A percentile compares a stretch with the other conserved stretches of the same genome.
These are phyloP conservation scores for Cercospora citrullina DNA, from an alignment of 2,329 filamentous ascomycete species.

Conservation along the genomic window DNA sequence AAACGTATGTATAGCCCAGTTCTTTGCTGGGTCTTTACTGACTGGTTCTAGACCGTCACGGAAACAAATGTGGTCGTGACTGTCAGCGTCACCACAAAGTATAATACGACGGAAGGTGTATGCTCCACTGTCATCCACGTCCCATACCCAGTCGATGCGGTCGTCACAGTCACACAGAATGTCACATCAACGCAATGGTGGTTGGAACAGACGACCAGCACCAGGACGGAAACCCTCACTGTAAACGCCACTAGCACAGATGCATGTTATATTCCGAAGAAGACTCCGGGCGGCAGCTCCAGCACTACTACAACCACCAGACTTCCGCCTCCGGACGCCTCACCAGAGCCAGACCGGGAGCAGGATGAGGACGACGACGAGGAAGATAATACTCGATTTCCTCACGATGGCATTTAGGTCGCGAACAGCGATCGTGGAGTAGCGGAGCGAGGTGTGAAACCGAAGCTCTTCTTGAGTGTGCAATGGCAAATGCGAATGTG, in stretches of 20 bases:
- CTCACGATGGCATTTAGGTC: neutral
- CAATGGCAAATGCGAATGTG: neutral
- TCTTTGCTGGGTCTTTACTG: too few relatives aligned
- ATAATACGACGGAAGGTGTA: neutral
- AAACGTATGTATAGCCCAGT: too few relatives aligned
- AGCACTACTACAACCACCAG: neutral
- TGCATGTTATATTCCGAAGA: neutral
- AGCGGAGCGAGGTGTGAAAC: neutral
- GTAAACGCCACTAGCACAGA: neutral
- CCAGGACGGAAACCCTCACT: neutral
- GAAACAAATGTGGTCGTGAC: neutral
- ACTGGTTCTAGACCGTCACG: neutral
- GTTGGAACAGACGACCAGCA: neutral
- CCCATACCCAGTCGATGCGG: neutral
- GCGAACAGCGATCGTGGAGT: neutral
- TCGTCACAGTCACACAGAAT: neutral
- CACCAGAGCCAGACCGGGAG: neutral
- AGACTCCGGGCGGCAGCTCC: neutral
- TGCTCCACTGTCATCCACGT: neutral
- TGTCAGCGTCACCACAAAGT: neutral
- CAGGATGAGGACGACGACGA: neutral
- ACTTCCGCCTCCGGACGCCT: neutral
- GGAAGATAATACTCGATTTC: neutral
- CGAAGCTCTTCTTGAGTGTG: too few relatives aligned
- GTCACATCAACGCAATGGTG: conserved; percentile 4